These are phyloP conservation scores for Trichoderma sp. DNA, from an alignment of 2,329 filamentous ascomycete genomes.

Conservation along the genomic window DNA sequence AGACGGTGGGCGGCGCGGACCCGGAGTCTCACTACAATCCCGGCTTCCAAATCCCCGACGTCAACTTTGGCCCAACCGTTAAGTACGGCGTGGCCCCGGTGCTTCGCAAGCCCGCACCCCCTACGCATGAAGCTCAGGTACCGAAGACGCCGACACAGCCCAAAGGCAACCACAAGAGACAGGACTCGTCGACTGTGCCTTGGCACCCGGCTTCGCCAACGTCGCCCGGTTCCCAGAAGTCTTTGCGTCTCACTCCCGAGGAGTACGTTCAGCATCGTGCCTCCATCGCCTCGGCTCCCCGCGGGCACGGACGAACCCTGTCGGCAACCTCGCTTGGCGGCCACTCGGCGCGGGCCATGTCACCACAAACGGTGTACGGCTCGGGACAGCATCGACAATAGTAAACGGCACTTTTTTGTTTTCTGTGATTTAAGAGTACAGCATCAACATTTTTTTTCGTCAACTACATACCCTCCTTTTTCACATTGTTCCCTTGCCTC, in stretches of 20 bases:
- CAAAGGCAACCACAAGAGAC: constrained; percentile 45
- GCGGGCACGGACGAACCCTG: constrained; percentile 62
- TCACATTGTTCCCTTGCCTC: constrained; percentile 15
- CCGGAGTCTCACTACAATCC: constrained; percentile 32
- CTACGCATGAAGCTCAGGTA: constrained; percentile 29
- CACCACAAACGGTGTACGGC: constrained; percentile 35
- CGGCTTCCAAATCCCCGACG: constrained; percentile 64
- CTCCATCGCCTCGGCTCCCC: constrained; percentile 56
- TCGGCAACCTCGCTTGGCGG: constrained; percentile 52
- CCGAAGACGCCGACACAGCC: constrained; percentile 35
- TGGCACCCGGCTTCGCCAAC: constrained; percentile 77
- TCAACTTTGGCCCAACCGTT: constrained; percentile 86
- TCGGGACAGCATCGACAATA: constrained; percentile 37
- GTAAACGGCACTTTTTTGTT: constrained; percentile 44
- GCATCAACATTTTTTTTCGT: constrained; percentile 13
- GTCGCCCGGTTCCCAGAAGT: constrained; percentile 49
- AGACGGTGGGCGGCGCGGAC: constrained; percentile 67
- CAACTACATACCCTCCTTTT: not conserved
- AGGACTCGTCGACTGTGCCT: constrained; percentile 58
- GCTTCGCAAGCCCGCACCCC: constrained; percentile 35
- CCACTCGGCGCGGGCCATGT: constrained; percentile 38
- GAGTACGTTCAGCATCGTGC: constrained; percentile 82
- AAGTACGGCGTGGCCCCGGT: constrained; percentile 57
- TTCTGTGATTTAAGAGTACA: not conserved
- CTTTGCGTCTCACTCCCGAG: constrained; percentile 66